Base-by-base conservation (phyloP, 495 filamentous ascomycete genomes). In the Rhizodiscina lignyota region DNA sequence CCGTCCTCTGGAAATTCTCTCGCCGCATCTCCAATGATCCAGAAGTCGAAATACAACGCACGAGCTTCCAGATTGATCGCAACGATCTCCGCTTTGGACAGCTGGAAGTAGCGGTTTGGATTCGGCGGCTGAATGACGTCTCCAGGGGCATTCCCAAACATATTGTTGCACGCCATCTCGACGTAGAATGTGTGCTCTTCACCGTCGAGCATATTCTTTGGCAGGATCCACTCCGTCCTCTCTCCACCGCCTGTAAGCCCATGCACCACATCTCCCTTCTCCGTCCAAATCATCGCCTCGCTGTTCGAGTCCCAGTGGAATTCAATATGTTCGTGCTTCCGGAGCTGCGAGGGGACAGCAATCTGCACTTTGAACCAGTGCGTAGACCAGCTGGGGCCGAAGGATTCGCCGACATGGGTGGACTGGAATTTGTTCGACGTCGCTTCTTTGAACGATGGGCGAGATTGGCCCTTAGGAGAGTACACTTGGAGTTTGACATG, bases 151-250 rank as follows among this genome's bases (percentile, higher is more conserved):
- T 93, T 94, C 34, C 89, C 89, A 58, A 96, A 94, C 87, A 97
- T 97, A 46, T 74, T 73, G 57, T 97, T 97, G 56, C 89, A 96
- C 11, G 89, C 89, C 81, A 97, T 92, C 60, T 97, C 89, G 41
- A 97, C 74, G 54, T 93, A 97, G 41, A 96, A 79, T 5, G 62
- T 69, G 51, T 97, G 89, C 42, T 79, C 69, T 52, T 86, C 74
- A 5, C 84, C 87, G 49, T 96, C 83, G 33, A 73, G 68, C 56
- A 64, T 94, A 20, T 63, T 65, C 15, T 81, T 61, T 1, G 87
- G 86, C 30, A 97, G 64, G 23, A 93, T 70, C 83, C 86, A 97
- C 56, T 94, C 83, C 15, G 71, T 67, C 30, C 89, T 64, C 47
- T 97, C 87, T 27, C 82, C 83, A 23, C 77, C 78, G n/a, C 87